Evolutionary conservation across 768 basidiomycete genomes (phyloP).

Genomic region (Coprinopsis sp.): DNA sequence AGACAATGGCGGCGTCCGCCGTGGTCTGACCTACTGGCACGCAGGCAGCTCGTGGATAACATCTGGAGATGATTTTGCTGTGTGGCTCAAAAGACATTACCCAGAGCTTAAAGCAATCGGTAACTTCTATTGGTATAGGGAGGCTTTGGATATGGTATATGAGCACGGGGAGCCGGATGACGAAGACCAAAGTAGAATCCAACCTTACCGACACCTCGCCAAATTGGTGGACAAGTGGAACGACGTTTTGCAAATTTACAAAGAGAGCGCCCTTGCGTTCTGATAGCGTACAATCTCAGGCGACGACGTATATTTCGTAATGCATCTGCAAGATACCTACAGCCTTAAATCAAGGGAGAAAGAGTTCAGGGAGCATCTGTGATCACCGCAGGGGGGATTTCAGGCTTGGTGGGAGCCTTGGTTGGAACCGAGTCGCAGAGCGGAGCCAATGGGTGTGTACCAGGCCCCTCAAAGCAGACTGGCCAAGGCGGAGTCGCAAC

Average conservation of each 20-base stretch:
- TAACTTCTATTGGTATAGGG: too few species aligned
- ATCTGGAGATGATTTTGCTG: too few species aligned
- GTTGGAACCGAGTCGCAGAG: not conserved
- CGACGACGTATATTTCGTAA: too few species aligned
- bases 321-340: not conserved
- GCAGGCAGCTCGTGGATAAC: too few species aligned
- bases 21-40: too few species aligned
- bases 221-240: not conserved
- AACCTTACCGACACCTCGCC: not conserved
- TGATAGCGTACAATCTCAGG: too few species aligned
- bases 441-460: slow-evolving; percentile 4
- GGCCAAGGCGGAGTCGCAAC: slow-evolving; percentile 3
- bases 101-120: too few species aligned
- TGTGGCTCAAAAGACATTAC: too few species aligned
- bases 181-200: not conserved
- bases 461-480: slow-evolving; percentile 1
- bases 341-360: not conserved
- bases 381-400: not conserved
- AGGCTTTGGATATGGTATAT: not conserved
- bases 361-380: too few species aligned
- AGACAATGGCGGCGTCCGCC: too few species aligned
- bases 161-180: not conserved
- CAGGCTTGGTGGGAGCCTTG: slow-evolving; percentile 1
- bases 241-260: too few species aligned
- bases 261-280: too few species aligned